phyloP scores from a whole-genome alignment of 2,329 filamentous ascomycete genomes.

The Didymella exigua region DNA sequence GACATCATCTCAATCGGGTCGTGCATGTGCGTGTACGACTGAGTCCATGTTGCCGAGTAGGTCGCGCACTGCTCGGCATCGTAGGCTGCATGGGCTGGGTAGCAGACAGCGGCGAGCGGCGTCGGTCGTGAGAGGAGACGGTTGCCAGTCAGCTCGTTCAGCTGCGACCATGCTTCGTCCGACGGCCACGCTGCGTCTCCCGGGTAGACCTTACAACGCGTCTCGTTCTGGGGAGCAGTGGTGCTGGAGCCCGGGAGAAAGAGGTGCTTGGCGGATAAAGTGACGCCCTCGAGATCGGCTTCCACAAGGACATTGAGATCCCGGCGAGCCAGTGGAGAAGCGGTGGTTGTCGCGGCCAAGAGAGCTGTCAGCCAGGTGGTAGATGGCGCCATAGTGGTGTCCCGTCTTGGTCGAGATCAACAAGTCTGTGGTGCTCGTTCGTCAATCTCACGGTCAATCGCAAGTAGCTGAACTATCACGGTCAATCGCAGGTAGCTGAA shows the following conservation, averaged over 20 bases:
- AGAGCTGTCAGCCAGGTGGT: constrained; percentile 31
- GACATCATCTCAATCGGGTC: constrained; percentile 48
- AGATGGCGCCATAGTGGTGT: constrained; percentile 21
- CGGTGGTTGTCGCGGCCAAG: constrained; percentile 29
- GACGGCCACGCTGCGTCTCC: constrained; percentile 57
- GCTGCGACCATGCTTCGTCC: constrained; percentile 50
- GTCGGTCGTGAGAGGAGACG: constrained; percentile 35
- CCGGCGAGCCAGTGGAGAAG: constrained; percentile 23
- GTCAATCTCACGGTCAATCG: constrained; percentile 5
- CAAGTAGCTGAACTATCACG: not conserved
- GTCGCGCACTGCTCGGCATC: constrained; percentile 37
- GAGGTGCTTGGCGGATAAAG: constrained; percentile 26
- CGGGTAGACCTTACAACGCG: constrained; percentile 57
- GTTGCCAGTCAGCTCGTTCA: constrained; percentile 50
- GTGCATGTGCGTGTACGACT: constrained; percentile 41
- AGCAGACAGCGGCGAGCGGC: constrained; percentile 43
- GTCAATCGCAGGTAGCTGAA: too few species aligned
- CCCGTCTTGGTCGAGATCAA: constrained; percentile 4
- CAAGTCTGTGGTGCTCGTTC: not conserved
- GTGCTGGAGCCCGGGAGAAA: constrained; percentile 25
- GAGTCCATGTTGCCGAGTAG: constrained; percentile 39
- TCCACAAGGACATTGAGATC: constrained; percentile 20
- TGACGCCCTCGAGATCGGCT: constrained; percentile 28
- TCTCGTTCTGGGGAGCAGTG: constrained; percentile 18
- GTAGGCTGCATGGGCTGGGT: constrained; percentile 35